These are phyloP conservation scores for Actinomortierella wolfii DNA, from an alignment of 371 early-diverging fungal genomes.

Conservation along the genomic window DNA sequence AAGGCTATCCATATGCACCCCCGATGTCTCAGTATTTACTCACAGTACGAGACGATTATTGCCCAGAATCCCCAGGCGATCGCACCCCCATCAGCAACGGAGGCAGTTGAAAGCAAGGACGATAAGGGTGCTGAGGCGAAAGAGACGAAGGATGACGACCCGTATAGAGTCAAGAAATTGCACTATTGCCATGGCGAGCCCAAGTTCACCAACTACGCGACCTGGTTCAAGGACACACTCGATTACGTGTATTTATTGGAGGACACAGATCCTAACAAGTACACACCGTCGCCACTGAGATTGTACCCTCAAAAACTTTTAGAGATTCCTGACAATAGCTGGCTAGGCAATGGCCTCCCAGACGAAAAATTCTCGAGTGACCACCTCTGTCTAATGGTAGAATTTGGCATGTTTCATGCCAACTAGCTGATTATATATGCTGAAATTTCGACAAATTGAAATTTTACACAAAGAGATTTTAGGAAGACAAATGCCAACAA, in stretches of 20 bases:
- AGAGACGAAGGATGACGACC: constrained; percentile 6
- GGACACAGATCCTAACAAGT: constrained; percentile 13
- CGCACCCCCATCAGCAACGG: too few relatives aligned
- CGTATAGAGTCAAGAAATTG: neutral
- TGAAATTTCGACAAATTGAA: too few relatives aligned
- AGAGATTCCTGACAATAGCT: constrained; percentile 48
- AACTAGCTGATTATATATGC: too few relatives aligned
- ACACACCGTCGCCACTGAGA: constrained; percentile 8
- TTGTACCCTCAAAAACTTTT: constrained; percentile 39
- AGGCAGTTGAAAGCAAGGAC: too few relatives aligned
- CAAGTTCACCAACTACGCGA: constrained; percentile 56
- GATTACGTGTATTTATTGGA: constrained; percentile 56
- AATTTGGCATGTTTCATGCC: constrained; percentile 41
- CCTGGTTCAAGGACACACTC: constrained; percentile 55
- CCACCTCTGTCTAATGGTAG: constrained; percentile 56
- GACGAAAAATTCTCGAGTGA: constrained; percentile 63
- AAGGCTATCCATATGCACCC: constrained; percentile 16
- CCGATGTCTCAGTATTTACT: constrained; percentile 42
- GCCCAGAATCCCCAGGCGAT: constrained; percentile 4
- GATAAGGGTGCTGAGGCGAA: constrained; percentile 11
- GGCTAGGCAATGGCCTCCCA: constrained; percentile 55
- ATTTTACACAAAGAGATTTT: too few relatives aligned
- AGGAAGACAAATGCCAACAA: too few relatives aligned
- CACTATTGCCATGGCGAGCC: constrained; percentile 51
- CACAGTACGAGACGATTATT: constrained; percentile 32